Percentiles rank a stretch among this genome's conserved stretches.
These are phyloP conservation scores for Diaporthe caulivora DNA, from an alignment of 2,329 filamentous ascomycete genomes.

Conservation along the genomic window DNA sequence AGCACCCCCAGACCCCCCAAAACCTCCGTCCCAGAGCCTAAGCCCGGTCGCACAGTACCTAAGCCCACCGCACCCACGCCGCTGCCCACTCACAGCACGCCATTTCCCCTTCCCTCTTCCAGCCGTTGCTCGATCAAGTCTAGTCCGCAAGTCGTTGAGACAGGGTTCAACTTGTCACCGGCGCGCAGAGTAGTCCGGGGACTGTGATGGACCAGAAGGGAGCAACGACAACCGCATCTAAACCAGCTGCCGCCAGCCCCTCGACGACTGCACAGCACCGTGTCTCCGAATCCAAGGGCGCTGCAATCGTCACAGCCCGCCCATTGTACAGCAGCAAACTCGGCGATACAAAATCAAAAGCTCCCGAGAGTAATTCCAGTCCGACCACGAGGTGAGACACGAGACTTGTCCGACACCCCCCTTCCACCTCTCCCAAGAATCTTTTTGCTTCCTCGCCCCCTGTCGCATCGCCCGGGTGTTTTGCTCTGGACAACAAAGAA, in stretches of 20 bases:
- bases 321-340: slow-evolving; percentile 51
- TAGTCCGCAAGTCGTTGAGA: slow-evolving; percentile 35
- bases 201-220: slow-evolving; percentile 37
- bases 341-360: slow-evolving; percentile 45
- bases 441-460: slow-evolving; percentile 38
- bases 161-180: slow-evolving; percentile 37
- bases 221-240: slow-evolving; percentile 35
- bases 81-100: slow-evolving; percentile 37
- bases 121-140: slow-evolving; percentile 32
- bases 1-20: slow-evolving; percentile 20
- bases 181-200: slow-evolving; percentile 33
- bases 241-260: slow-evolving; percentile 19
- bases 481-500: slow-evolving; percentile 41
- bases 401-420: slow-evolving; percentile 42
- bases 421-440: slow-evolving; percentile 6
- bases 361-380: slow-evolving; percentile 44
- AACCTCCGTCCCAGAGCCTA: slow-evolving; percentile 26
- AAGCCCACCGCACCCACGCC: slow-evolving; percentile 18
- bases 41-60: slow-evolving; percentile 31
- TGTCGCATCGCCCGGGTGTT: slow-evolving; percentile 22
- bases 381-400: slow-evolving; percentile 51
- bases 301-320: slow-evolving; percentile 38
- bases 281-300: slow-evolving; percentile 19
- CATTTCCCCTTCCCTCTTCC: slow-evolving; percentile 27
- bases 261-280: slow-evolving; percentile 24